A percentile compares a stretch with the other conserved stretches of the same genome.
Evolutionary conservation across 345 rosid species (phyloP).

Genomic region (Anacardium occidentale): DNA sequence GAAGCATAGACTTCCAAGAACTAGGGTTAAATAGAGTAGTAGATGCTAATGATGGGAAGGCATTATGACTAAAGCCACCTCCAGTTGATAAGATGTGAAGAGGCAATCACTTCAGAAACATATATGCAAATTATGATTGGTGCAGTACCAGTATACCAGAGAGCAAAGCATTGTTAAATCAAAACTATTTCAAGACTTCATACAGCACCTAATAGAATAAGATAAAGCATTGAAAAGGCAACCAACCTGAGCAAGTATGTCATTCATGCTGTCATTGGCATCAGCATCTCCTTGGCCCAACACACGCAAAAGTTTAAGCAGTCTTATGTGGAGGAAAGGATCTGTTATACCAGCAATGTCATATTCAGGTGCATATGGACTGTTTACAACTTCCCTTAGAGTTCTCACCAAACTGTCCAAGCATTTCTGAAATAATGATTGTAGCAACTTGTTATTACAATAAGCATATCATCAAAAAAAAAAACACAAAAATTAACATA

Average conservation of each 20-base stretch:
- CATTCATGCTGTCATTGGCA: conserved; percentile 96
- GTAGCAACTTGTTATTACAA: conserved; percentile 20
- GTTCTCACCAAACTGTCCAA: conserved; percentile 85
- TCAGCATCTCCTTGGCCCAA: conserved; percentile 96
- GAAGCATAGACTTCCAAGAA: background rate
- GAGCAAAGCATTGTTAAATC: background rate
- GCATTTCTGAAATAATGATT: conserved; percentile 61
- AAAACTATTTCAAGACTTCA: background rate
- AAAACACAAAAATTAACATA: no score
- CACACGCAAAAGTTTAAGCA: conserved; percentile 81
- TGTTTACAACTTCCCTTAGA: conserved; percentile 80
- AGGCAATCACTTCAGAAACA: background rate
- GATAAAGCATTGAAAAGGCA: conserved; percentile 18
- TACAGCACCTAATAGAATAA: conserved; percentile 7
- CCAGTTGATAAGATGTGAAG: background rate
- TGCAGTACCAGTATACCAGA: background rate
- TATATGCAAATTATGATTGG: background rate
- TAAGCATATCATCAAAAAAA: background rate
- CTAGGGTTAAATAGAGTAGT: background rate
- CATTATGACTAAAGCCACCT: background rate
- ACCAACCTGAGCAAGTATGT: conserved; percentile 97
- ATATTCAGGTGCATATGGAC: conserved; percentile 96
- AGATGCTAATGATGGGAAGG: background rate
- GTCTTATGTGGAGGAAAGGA: conserved; percentile 95
- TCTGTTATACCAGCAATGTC: conserved; percentile 97